Evolutionary conservation across 352 stramenopile genomes (phyloP).

Genomic region (Globisporangium apiculatum): DNA sequence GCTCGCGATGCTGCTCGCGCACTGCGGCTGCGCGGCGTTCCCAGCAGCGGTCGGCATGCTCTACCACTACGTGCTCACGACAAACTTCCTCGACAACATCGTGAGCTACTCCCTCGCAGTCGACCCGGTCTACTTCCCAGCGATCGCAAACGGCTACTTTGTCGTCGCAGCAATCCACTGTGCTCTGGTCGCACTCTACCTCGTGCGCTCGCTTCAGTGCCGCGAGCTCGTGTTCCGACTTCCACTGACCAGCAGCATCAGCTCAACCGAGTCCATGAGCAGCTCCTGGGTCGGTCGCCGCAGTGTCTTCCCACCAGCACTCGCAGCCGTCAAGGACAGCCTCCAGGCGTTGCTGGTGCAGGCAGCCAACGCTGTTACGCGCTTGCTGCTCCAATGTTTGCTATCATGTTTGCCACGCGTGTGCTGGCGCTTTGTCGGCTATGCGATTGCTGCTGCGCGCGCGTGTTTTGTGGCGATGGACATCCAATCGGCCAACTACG

Average conservation of each 20-base stretch:
- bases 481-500: constrained; percentile 19
- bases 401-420: background rate
- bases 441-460: background rate
- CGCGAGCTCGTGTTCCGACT: constrained; percentile 4
- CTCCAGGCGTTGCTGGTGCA: background rate
- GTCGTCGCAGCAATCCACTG: background rate
- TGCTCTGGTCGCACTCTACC: background rate
- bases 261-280: too few species aligned
- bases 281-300: background rate
- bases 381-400: background rate
- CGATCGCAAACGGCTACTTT: constrained; percentile 5
- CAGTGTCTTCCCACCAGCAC: background rate
- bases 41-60: background rate
- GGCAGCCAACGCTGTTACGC: background rate
- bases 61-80: constrained; percentile 6
- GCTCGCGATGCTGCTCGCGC: background rate
- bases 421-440: background rate
- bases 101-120: constrained; percentile 1
- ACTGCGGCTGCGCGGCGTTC: constrained; percentile 1
- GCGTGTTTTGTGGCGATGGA: constrained; percentile 9
- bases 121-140: constrained; percentile 1
- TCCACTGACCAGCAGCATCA: background rate
- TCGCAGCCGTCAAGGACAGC: background rate
- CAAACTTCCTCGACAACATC: constrained; percentile 2
- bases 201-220: constrained; percentile 4